These are phyloP conservation scores for Dalbergia oliveri DNA, from an alignment of 306 rosid species.

Conservation along the genomic window DNA sequence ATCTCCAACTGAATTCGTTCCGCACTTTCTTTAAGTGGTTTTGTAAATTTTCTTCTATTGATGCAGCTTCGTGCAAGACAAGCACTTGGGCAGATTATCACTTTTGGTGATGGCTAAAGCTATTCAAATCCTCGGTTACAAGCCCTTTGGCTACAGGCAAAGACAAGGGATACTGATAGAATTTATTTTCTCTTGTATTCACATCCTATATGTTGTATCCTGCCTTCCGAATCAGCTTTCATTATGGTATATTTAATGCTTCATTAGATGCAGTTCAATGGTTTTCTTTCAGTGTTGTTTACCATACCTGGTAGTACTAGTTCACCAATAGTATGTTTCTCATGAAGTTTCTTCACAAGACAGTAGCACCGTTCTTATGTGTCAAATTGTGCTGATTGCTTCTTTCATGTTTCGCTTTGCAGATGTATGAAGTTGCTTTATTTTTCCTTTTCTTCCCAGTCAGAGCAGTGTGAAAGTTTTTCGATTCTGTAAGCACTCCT, in stretches of 20 bases:
- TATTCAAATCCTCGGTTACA: conserved; percentile 39
- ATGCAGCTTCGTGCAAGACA: conserved; percentile 78
- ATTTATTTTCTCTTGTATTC: conserved; percentile 35
- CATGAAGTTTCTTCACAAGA: conserved; percentile 6
- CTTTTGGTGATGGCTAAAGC: conserved; percentile 59
- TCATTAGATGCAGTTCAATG: conserved; percentile 30
- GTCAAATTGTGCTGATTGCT: conserved; percentile 14
- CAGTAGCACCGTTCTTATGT: conserved; percentile 23
- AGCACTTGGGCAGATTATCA: conserved; percentile 62
- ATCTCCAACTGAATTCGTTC: conserved; percentile 14
- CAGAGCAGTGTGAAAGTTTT: conserved; percentile 54
- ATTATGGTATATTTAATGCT: conserved; percentile 55
- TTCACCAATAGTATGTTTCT: conserved; percentile 25
- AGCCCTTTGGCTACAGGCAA: conserved; percentile 34
- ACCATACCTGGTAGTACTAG: conserved; percentile 6
- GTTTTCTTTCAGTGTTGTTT: conserved; percentile 32
- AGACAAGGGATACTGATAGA: conserved; percentile 42
- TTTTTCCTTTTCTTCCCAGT: conserved; percentile 34
- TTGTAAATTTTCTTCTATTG: conserved; percentile 44
- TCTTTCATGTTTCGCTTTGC: conserved; percentile 48
- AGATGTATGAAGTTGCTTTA: conserved; percentile 51
- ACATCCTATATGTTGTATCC: conserved; percentile 24
- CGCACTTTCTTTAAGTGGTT: conserved; percentile 23
- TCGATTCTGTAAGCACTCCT: conserved; percentile 55
- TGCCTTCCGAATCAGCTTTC: conserved; percentile 48